These are phyloP conservation scores for Scopulariopsis brevicaulis DNA, from an alignment of 2,329 filamentous ascomycete species.

Conservation along the genomic window DNA sequence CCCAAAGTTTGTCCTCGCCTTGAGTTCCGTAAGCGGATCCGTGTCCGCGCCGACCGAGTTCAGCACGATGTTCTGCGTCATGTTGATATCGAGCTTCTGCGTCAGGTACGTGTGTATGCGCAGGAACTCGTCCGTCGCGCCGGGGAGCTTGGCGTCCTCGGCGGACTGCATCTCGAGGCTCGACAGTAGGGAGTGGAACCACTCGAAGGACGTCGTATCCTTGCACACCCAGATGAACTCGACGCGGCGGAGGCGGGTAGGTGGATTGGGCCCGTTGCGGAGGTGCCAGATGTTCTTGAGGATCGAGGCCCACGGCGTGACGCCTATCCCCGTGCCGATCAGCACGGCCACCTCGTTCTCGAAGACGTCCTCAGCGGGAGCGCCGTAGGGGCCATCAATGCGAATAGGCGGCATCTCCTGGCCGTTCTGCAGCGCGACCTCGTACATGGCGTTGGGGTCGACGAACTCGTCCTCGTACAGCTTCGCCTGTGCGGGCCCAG, in stretches of 20 bases:
- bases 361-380: constrained; percentile 87
- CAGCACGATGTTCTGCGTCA: constrained; percentile 77
- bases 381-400: constrained; percentile 81
- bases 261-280: constrained; percentile 68
- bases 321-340: constrained; percentile 66
- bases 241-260: constrained; percentile 68
- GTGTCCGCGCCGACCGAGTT: constrained; percentile 75
- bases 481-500: constrained; percentile 65
- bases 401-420: constrained; percentile 72
- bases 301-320: constrained; percentile 66
- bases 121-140: constrained; percentile 61
- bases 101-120: constrained; percentile 88
- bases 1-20: constrained; percentile 76
- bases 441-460: constrained; percentile 83
- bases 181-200: constrained; percentile 79
- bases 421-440: constrained; percentile 74
- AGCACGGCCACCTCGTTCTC: constrained; percentile 71
- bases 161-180: constrained; percentile 68
- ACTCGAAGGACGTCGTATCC: constrained; percentile 80
- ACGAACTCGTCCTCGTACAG: constrained; percentile 58
- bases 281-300: constrained; percentile 90
- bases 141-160: constrained; percentile 44
- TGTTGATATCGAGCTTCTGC: constrained; percentile 71
- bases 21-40: constrained; percentile 76
- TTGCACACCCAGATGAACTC: constrained; percentile 94